Conservation (phyloP, 768 basidiomycete genomes). For the Boletus edulis region DNA sequence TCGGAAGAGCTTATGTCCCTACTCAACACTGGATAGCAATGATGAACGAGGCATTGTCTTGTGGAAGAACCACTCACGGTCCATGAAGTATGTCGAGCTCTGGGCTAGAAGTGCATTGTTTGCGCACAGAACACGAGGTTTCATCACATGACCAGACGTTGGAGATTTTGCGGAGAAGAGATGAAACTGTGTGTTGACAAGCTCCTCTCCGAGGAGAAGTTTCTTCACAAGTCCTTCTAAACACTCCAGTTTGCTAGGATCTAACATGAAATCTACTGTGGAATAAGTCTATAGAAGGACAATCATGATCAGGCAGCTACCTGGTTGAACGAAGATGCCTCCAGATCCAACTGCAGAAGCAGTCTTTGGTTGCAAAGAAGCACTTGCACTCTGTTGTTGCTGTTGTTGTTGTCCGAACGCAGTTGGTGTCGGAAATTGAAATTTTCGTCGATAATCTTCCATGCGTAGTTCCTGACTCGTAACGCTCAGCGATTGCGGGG, state of each 20-base stretch:
- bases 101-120: constrained; percentile 28
- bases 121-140: constrained; percentile 24
- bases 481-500: too few species aligned
- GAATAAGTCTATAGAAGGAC: too few species aligned
- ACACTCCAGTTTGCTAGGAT: constrained; percentile 6
- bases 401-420: too few species aligned
- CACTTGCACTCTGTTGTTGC: too few species aligned
- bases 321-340: too few species aligned
- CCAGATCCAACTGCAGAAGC: too few species aligned
- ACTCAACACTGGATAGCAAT: constrained; percentile 28
- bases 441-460: too few species aligned
- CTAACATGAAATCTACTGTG: not conserved
- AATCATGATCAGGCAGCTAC: too few species aligned
- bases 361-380: too few species aligned
- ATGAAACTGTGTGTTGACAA: constrained; percentile 24
- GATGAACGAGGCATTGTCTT: not conserved
- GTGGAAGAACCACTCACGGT: not conserved
- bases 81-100: constrained; percentile 11
- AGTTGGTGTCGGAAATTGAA: too few species aligned
- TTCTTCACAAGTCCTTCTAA: constrained; percentile 22
- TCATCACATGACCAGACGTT: constrained; percentile 3
- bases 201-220: not conserved
- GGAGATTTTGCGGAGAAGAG: constrained; percentile 23
- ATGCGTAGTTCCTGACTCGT: too few species aligned
- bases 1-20: constrained; percentile 10